Conservation (phyloP, 2,329 filamentous ascomycete species). For the Aspergillus sp. region DNA sequence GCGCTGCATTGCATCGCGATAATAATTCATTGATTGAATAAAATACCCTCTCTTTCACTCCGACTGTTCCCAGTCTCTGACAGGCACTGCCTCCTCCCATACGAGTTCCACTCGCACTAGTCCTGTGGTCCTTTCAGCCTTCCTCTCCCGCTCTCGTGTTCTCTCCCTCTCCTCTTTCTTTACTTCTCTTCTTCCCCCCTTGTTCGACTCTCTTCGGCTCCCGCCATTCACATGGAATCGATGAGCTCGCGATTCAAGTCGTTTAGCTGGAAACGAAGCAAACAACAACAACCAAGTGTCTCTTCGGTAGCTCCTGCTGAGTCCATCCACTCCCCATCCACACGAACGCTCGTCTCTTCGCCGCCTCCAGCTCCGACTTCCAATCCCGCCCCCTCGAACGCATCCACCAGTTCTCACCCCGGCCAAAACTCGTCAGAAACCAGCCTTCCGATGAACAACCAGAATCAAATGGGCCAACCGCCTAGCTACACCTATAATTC, state of each 20-base stretch:
- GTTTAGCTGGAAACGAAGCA: slow-evolving; percentile 51
- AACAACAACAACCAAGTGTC: slow-evolving; percentile 39
- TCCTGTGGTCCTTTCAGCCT: slow-evolving; percentile 14
- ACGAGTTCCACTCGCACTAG: slow-evolving; percentile 14
- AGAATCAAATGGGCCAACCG: slow-evolving; percentile 58
- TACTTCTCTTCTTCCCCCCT: slow-evolving; percentile 12
- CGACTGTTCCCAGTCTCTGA: slow-evolving; percentile 2
- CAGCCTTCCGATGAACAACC: slow-evolving; percentile 57
- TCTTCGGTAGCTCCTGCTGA: slow-evolving; percentile 2
- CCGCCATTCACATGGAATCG: slow-evolving; percentile 43
- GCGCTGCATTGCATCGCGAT: slow-evolving; percentile 7
- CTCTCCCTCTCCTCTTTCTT: slow-evolving; percentile 15
- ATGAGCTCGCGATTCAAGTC: slow-evolving; percentile 55
- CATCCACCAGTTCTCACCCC: slow-evolving; percentile 36
- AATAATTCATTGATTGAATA: neutral
- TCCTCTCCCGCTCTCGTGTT: slow-evolving; percentile 9
- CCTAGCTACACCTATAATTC: slow-evolving; percentile 63
- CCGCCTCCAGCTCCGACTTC: slow-evolving; percentile 23
- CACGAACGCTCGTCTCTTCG: slow-evolving; percentile 9
- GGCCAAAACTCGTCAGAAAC: slow-evolving; percentile 48
- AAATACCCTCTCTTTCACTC: slow-evolving; percentile 5
- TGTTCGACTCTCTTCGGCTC: slow-evolving; percentile 17
- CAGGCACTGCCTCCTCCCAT: slow-evolving; percentile 17
- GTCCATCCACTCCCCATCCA: slow-evolving; percentile 24
- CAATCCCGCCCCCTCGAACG: slow-evolving; percentile 34